These are phyloP conservation scores for Monosporascus sp. DNA, from an alignment of 2,329 filamentous ascomycete genomes.

Conservation along the genomic window DNA sequence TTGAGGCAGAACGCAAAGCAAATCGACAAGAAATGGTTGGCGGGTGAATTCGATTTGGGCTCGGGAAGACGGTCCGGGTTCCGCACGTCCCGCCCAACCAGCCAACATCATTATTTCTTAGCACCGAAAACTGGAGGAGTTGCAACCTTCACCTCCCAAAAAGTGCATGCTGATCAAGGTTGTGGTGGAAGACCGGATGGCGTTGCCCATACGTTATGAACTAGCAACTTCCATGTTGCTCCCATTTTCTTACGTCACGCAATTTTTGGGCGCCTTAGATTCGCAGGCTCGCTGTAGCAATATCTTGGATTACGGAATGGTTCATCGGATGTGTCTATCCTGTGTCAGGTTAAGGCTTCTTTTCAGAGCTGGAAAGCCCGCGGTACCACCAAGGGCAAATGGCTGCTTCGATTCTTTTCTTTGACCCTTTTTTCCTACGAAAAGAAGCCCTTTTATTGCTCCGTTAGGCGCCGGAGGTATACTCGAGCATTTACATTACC, in stretches of 20 bases:
- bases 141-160: not conserved
- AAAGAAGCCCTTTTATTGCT: not conserved
- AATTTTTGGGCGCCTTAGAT: not conserved
- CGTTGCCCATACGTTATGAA: not conserved
- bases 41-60: not conserved
- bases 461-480: not conserved
- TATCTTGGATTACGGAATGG: not conserved
- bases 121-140: not conserved
- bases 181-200: not conserved
- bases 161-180: not conserved
- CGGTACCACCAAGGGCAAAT: not conserved
- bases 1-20: not conserved
- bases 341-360: not conserved
- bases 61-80: not conserved
- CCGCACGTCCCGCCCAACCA: not conserved
- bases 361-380: not conserved
- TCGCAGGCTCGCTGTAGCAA: not conserved
- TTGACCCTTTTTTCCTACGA: not conserved
- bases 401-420: not conserved
- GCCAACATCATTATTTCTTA: not conserved
- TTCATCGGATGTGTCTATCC: not conserved
- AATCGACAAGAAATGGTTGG: not conserved
- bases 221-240: not conserved
- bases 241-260: not conserved
- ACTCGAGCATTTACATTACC: not conserved